Evolutionary conservation across 2,329 filamentous ascomycete species (phyloP), one percentile per base, ranked within the genome.

Genomic region (Massarina eburnea): DNA sequence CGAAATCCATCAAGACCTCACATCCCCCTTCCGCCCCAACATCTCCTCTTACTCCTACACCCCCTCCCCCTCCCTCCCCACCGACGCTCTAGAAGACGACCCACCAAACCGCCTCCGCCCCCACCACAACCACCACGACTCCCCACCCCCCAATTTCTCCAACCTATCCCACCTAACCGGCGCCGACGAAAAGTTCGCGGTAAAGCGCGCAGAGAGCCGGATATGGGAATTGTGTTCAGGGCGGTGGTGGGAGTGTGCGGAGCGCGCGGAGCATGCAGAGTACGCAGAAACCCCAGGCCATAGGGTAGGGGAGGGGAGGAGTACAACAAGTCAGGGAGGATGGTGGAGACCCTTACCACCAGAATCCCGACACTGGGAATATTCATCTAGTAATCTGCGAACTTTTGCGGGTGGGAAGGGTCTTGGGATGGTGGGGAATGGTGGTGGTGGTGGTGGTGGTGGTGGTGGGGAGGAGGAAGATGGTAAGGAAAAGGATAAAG

Each of bases 121-220:
- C 54, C 7, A 59, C 55, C 6, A 51, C 57, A 1, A 57, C 54
- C 0, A 66, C 49, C 46, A 61, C 58, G 14, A 45, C 9, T 46
- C 7, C 27, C 30, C 36, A 27, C 59, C 67, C 1, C 74, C 74
- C 0, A 80, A 92, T 61, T 94, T 92, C 61, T 80, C 76, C 39
- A 83, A 85, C 52, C 79, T 84, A 0, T 74, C 77, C 9, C 82
- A 80, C 0, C 87, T 92, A 59, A 91, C 86, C 0, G 89, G 89
- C 10, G 86, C 91, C 64, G 89, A 92, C 65, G 88, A 92, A 67
- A 77, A 82, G 10, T 94, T 94, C 64, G 88, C 88, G 0, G 91
- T 90, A 57, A 89, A 89, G 68, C 78, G 89, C 19, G 89, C 88
- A 2, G 77, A 82, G 34, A 89, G 85, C 54, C 75, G 89, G n/a